These are phyloP conservation scores for Carpinus viminea DNA, from an alignment of 306 rosid genomes.

Conservation along the genomic window DNA sequence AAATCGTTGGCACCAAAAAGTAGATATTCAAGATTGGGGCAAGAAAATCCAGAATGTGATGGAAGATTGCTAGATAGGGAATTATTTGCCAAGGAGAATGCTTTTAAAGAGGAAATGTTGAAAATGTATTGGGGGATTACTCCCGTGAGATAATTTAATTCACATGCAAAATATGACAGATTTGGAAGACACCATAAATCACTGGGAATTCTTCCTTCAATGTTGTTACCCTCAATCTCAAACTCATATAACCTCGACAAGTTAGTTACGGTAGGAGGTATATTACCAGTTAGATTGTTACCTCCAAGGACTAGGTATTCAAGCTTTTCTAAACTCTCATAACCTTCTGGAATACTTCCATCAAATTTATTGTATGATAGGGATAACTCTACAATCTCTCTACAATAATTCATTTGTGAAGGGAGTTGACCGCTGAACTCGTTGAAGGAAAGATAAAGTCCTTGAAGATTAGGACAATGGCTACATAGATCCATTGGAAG, in stretches of 20 bases:
- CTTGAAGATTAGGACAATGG: neutral
- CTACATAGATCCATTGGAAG: neutral
- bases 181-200: too few species aligned
- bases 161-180: too few species aligned
- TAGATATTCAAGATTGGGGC: neutral
- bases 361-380: neutral
- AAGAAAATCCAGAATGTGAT: neutral
- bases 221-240: too few species aligned
- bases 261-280: neutral
- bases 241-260: neutral
- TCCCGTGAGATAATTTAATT: neutral
- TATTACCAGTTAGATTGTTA: neutral
- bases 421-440: neutral
- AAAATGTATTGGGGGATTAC: neutral
- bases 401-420: neutral
- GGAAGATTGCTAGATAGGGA: neutral
- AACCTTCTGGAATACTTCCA: neutral
- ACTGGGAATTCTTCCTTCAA: too few species aligned
- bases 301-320: neutral
- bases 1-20: neutral
- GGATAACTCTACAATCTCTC: neutral
- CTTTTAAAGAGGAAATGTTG: neutral
- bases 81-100: accelerated
- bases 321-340: neutral
- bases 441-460: accelerated